Conservation (phyloP, 352 stramenopile species). For the Phytopythium oedochilum region DNA sequence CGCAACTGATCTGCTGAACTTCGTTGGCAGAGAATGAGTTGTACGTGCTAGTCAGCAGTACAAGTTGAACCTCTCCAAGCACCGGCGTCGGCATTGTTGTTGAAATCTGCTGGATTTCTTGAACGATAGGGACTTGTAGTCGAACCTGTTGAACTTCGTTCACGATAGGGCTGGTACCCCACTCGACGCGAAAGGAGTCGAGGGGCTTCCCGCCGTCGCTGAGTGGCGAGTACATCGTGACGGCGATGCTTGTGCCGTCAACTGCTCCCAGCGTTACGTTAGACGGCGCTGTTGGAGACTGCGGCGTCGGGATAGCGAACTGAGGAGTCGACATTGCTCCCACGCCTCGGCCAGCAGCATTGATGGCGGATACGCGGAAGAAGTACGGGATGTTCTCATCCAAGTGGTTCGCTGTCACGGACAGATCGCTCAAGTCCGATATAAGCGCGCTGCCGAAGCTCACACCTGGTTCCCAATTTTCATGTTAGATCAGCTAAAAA, state of each 20-base stretch:
- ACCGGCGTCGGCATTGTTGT: slow-evolving; percentile 41
- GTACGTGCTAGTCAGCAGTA: slow-evolving; percentile 84
- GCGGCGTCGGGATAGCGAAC: slow-evolving; percentile 82
- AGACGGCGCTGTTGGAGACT: slow-evolving; percentile 55
- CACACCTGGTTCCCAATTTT: slow-evolving; percentile 31
- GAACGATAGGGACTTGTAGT: slow-evolving; percentile 54
- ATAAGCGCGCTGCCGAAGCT: slow-evolving; percentile 86
- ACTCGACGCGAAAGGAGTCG: slow-evolving; percentile 92
- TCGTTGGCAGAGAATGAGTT: slow-evolving; percentile 49
- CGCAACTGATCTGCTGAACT: slow-evolving; percentile 90
- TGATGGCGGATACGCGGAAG: slow-evolving; percentile 91
- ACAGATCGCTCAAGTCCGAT: slow-evolving; percentile 86
- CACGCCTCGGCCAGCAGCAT: slow-evolving; percentile 73
- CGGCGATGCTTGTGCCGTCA: slow-evolving; percentile 84
- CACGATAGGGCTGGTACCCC: slow-evolving; percentile 69
- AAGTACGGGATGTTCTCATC: slow-evolving; percentile 95
- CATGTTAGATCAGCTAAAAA: too few species aligned
- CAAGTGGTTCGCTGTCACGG: slow-evolving; percentile 75
- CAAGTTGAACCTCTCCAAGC: slow-evolving; percentile 85
- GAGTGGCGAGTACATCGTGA: slow-evolving; percentile 71
- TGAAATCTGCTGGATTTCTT: slow-evolving; percentile 73
- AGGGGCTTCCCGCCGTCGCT: slow-evolving; percentile 84
- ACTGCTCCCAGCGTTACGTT: slow-evolving; percentile 78
- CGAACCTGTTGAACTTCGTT: slow-evolving; percentile 79
- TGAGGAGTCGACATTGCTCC: slow-evolving; percentile 72